Evolutionary conservation across 2,329 filamentous ascomycete genomes (phyloP), one percentile per base, ranked within the genome.

Genomic region (Trichoderma harzianum): DNA sequence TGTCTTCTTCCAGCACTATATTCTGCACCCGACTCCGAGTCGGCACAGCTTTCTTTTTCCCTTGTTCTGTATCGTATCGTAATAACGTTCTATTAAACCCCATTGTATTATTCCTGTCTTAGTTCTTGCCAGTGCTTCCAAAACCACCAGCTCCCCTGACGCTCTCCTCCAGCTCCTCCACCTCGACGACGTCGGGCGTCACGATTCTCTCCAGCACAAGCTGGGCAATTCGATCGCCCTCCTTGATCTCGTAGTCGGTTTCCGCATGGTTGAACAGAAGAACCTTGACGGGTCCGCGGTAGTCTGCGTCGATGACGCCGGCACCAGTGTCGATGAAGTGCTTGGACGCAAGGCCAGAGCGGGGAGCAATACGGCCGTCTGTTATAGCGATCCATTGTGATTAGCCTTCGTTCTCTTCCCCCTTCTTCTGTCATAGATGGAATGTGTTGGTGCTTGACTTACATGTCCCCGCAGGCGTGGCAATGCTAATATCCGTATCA

Each of bases 301-400:
- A 99, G 83, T 99, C 96, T 39, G 95, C 95, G 82, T 99, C 96
- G 77, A 99, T 98, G 75, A 99, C 96, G 69, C 96, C 96, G 0
- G 96, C 96, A 74, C 97, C 94, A 0, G 93, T 96, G 82, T 98
- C 94, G 80, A 99, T 98, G 83, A 95, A 96, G 84, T 98, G 90
- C 85, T 99, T 99, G 73, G 91, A 87, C 3, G 95, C 95, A 43
- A 97, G 91, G 62, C 94, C 94, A n/a, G 93, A 96, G 75, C 95
- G 92, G 11, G 95, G 95, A 3, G 95, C 95, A 70, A 97, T 90
- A 72, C 95, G 92, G 76, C 95, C 95, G 80, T 98, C 93, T 95
- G 18, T 12, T 7, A 14, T n/a, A n/a, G n/a, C n/a, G n/a, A 26
- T 26, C 28, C 28, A 43, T 1, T 21, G 8, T 5, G 14, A 24